These are phyloP conservation scores for Phoma sp. DNA, from an alignment of 2,329 filamentous ascomycete species.

Conservation along the genomic window DNA sequence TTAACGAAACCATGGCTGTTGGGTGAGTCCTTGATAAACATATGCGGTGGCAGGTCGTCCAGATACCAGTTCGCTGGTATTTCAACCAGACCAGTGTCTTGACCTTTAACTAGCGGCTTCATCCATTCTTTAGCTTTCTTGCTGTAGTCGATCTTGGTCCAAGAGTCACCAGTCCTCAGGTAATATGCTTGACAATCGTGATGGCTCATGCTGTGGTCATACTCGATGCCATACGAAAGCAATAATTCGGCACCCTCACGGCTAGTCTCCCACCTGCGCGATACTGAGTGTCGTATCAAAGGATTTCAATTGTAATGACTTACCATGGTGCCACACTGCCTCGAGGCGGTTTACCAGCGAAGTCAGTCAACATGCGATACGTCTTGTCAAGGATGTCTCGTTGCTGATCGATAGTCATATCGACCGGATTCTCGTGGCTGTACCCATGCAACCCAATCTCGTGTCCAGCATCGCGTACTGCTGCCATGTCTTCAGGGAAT, in stretches of 20 bases:
- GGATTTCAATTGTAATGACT: not conserved
- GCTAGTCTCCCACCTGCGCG: constrained; percentile 68
- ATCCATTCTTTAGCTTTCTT: constrained; percentile 70
- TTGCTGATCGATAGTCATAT: constrained; percentile 79
- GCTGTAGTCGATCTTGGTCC: constrained; percentile 72
- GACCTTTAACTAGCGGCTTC: constrained; percentile 67
- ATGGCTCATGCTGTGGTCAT: constrained; percentile 72
- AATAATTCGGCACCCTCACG: constrained; percentile 71
- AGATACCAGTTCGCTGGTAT: constrained; percentile 72
- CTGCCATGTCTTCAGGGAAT: constrained; percentile 70
- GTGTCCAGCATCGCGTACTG: constrained; percentile 68
- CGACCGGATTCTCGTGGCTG: constrained; percentile 74
- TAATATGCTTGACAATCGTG: constrained; percentile 71
- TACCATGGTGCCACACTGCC: constrained; percentile 76
- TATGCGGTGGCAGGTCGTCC: constrained; percentile 67
- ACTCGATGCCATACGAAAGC: constrained; percentile 71
- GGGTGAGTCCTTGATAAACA: constrained; percentile 72
- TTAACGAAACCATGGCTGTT: constrained; percentile 69
- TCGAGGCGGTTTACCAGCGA: constrained; percentile 73
- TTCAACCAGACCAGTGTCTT: constrained; percentile 69
- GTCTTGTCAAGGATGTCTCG: constrained; percentile 77
- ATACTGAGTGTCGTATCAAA: constrained; percentile 46
- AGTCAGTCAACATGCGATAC: constrained; percentile 73
- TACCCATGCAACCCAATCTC: constrained; percentile 75
- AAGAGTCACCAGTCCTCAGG: constrained; percentile 68